Conservation (phyloP, 805 yeast species). For the Diddensiella caesifluorescens region DNA sequence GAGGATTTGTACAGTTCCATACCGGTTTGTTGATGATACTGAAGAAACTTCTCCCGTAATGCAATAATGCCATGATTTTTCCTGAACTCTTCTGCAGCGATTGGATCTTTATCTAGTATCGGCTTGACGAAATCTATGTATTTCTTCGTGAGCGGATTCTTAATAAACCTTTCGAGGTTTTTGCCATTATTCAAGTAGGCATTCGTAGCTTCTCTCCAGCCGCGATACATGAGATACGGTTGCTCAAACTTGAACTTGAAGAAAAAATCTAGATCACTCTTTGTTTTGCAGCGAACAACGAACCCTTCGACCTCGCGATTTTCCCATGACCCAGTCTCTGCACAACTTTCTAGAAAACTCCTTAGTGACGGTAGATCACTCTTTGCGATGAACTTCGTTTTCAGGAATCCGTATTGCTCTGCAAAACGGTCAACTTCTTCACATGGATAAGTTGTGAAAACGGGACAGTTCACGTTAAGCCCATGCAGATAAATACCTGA, state of each 20-base stretch:
- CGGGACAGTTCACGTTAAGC: conserved; percentile 58
- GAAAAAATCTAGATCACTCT: conserved; percentile 47
- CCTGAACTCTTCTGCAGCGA: conserved; percentile 41
- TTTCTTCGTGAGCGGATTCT: conserved; percentile 35
- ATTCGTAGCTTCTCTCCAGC: conserved; percentile 82
- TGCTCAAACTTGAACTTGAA: conserved; percentile 94
- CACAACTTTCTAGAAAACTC: conserved; percentile 49
- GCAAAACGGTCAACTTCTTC: conserved; percentile 58
- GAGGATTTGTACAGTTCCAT: conserved; percentile 39
- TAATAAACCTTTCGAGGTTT: conserved; percentile 12
- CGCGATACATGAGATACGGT: conserved; percentile 87
- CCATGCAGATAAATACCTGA: conserved; percentile 93
- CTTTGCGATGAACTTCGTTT: conserved; percentile 44
- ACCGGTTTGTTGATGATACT: conserved; percentile 50
- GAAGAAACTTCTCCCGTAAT: conserved; percentile 61
- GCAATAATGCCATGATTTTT: conserved; percentile 68
- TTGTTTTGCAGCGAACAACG: conserved; percentile 63
- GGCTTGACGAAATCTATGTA: conserved; percentile 66
- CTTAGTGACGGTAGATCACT: conserved; percentile 40
- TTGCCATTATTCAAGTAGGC: conserved; percentile 37
- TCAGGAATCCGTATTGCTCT: conserved; percentile 59
- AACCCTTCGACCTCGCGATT: conserved; percentile 85
- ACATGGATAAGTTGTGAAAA: conserved; percentile 62
- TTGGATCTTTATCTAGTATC: conserved; percentile 46
- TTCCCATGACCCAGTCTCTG: conserved; percentile 64